Evolutionary conservation across 2,329 filamentous ascomycete genomes (phyloP), one percentile per base, ranked within the genome.

Genomic region (Rhynchosporium graminicola): DNA sequence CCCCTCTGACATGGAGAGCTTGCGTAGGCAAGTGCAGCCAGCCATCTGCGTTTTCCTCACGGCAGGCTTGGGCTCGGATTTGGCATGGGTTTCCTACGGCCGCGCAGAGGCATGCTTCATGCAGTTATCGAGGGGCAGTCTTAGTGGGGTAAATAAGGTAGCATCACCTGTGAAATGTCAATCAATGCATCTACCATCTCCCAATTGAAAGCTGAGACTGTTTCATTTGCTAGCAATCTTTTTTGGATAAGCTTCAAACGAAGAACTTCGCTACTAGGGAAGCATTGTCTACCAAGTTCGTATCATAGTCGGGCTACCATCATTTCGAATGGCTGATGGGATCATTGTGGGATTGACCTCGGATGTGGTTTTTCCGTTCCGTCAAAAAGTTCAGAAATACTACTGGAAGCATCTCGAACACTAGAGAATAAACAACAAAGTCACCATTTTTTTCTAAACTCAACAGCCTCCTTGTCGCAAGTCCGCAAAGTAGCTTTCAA

Each of bases 81-180:
- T 20, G 20, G 20, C 20, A 20, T 20, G 20, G 1, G 20, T 1
- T 20, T 61, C 31, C 65, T 68, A 65, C 66, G 66, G 63, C 60
- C 59, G 61, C 61, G 63, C 59, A 58, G 59, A 59, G 26, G 6
- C 38, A 42, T 26, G 46, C 52, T 47, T 56, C 31, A 57, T 60
- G 65, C 67, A 66, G 46, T 59, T 60, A 65, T 64, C n/a, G 67
- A 65, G 67, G 67, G 67, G 65, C 67, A 69, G 42, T 64, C 57
- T 40, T 67, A 56, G 67, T 66, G 67, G 65, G 65, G 67, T 68
- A 67, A 65, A 65, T 48, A 31, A 42, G 36, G 20, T 20, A 20
- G 20, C 20, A 20, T 20, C 20, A 20, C 20, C 20, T 20, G 20
- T 20, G 20, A 60, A 43, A n/a, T 38, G 47, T 40, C 51, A 61